Base-by-base conservation (phyloP, 1,284 basidiomycete species). In the Rhodotorula glutinis region DNA sequence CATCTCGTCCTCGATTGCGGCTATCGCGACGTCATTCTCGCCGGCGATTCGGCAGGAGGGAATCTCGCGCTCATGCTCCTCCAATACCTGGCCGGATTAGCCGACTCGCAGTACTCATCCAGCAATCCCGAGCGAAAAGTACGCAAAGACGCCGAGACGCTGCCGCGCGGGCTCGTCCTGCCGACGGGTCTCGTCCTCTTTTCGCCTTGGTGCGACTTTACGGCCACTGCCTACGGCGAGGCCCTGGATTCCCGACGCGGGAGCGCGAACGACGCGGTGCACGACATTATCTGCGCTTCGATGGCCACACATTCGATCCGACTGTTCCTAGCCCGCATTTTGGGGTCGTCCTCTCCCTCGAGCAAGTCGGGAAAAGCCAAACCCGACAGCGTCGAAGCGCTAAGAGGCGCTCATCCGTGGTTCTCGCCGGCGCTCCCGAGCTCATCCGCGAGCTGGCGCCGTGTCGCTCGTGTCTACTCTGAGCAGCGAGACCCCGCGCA, bases 171-270 rank as follows among this genome's bases (percentile, higher is more conserved):
- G 46, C 47, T 71, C 44, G 52, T 65, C n/a, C 65, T 75, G 30
- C 73, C 74, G n/a, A 46, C 49, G 1, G 65, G 47, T 2, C 16
- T 69, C 16, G 51, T 72, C 44, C 67, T 74, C 33, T 63, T 66
- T 62, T 72, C 69, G 14, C 74, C 74, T 3, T 75, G 74, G 74
- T 64, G 57, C 40, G 74, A 74, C 44, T 53, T 74, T 23, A 68
- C 71, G 11, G 60, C 73, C 13, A 41, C 53, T 10, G 51, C 60
- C 19, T 66, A 66, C 51, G 59, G 53, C n/a, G 44, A 63, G 23
- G 47, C 59, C 3, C n/a, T 30, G 21, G 4, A 19, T 3, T 8
- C n/a, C 2, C n/a, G n/a, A 9, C 49, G 25, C 49, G 49, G 25
- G n/a, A 54, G 63, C 33, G 25, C 62, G 8, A 29, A 53, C 33